Base-by-base conservation (phyloP, 2,329 filamentous ascomycete genomes). In the Epichloe festucae region DNA sequence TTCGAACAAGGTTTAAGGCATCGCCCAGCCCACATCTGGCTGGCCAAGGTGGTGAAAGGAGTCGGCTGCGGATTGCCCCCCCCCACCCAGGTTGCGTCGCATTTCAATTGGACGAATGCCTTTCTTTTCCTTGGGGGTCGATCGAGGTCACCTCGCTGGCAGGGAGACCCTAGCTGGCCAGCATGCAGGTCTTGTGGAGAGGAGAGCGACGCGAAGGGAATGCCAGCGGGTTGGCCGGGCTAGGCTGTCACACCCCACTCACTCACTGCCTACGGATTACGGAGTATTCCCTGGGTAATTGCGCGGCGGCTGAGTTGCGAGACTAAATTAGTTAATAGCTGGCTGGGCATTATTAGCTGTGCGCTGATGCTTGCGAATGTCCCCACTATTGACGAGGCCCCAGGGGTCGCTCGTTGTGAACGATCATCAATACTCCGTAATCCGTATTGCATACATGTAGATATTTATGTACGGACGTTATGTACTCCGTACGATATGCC, bases 191-290 rank as follows among this genome's bases (percentile, higher is more conserved):
- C 36, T 5, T 15, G 36, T 14, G n/a, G n/a, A 14, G 36, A 39
- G 36, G n/a, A 5, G 36, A 39, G 14, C 14, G n/a, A 39, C 40
- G 17, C 2, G 17, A 41, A 21, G 45, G 48, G 52, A 52, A 54
- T 50, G 49, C 53, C 53, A 54, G 50, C 50, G 50, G 50, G 50
- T 52, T 54, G 53, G 53, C 50, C 42, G 44, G 43, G 44, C 27
- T 46, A 17, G 19, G 27, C 27, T 31, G 27, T 31, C 0, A 31
- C 17, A 17, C 17, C 27, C 27, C 27, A 31, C 27, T 8, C 6
- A 10, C 7, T 8, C 27, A 31, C 27, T 31, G 27, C 6, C 27
- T 23, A 21, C 21, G 21, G 21, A 21, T 21, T 23, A 21, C 21
- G 21, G 21, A 21, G 4, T 23, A 27, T 8, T 27, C 27, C 27